Base-by-base conservation (phyloP, 192 early-diverging fungal species). In the Entomortierella beljakovae region DNA sequence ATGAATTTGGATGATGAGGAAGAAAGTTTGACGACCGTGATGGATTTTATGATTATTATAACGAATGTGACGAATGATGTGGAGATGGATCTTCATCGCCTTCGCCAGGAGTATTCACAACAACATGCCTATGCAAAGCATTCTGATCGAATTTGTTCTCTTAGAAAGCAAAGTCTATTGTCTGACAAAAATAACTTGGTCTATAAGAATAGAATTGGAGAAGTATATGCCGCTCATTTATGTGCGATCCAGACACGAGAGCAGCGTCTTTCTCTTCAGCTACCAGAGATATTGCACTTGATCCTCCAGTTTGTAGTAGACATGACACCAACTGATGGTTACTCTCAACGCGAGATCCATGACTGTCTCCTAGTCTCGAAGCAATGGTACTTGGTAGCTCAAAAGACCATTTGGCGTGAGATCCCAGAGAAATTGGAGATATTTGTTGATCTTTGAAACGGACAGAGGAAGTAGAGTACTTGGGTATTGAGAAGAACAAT, bases 271-370 rank as follows among this genome's bases (percentile, higher is more conserved):
- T 57, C 61, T 2, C 75, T 79, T 43, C 66, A 81, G 31, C 58
- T 87, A 25, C 83, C 85, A 9, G 85, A 87, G 56, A 82, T 87
- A 23, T 53, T 87, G 26, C 72, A 75, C 25, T 65, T 81, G 15
- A 85, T 85, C 42, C 69, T 88, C 22, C 79, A 83, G 34, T 82
- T 80, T 61, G 55, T 88, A 20, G 66, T 70, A 10, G 70, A 70
- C 58, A 9, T 69, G 46, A 79, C 75, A 0, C 75, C 75, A 6
- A 23, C 35, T 8, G 75, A 79, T 0, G 75, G 70, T 23, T 79
- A 60, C 51, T 79, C 75, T 20, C 75, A 79, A 42, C 60, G 75
- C 20, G 75, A 79, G 42, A 69, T 79, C 68, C 42, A 70, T 35
- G 65, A 23, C 40, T 79, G 75, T 28, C 31, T 79, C 38, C 40